Evolutionary conservation across 2,329 filamentous ascomycete species (phyloP).

Genomic region (Blastomyces emzantsi): DNA sequence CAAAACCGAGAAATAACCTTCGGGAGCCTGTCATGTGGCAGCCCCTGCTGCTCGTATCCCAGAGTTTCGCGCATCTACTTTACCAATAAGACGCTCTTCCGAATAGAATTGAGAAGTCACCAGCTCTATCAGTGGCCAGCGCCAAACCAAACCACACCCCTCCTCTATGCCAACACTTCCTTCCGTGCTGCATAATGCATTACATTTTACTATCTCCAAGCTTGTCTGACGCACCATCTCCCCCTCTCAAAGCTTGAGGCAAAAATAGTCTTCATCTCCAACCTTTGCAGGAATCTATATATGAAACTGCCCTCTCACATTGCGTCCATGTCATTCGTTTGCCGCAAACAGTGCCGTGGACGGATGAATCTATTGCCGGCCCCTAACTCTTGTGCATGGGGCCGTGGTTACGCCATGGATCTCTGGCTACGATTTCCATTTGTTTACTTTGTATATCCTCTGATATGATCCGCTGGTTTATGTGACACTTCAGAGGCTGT

Average conservation of each 20-base stretch:
- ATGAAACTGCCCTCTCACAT: conserved; percentile 23
- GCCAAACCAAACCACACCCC: neutral
- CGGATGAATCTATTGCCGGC: conserved; percentile 22
- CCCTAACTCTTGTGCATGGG: conserved; percentile 23
- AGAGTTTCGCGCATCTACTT: neutral
- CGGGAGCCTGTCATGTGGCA: neutral
- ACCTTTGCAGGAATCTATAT: conserved; percentile 14
- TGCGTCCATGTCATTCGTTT: conserved; percentile 23
- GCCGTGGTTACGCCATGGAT: conserved; percentile 17
- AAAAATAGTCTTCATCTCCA: conserved; percentile 25
- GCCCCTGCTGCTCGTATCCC: neutral
- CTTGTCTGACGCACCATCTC: neutral
- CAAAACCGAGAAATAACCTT: conserved; percentile 1
- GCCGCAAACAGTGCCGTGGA: conserved; percentile 21
- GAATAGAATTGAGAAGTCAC: neutral
- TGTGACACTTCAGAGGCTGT: conserved; percentile 27
- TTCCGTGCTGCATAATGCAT: neutral
- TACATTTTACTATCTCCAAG: neutral
- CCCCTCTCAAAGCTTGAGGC: conserved; percentile 28
- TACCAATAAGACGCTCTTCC: neutral
- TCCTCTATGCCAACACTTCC: neutral
- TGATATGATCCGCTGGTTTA: conserved; percentile 24
- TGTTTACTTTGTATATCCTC: neutral
- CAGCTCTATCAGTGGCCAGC: neutral
- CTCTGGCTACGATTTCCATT: conserved; percentile 25